Conservation (phyloP, 495 filamentous ascomycete genomes). For the Penicillium simplicissimum region DNA sequence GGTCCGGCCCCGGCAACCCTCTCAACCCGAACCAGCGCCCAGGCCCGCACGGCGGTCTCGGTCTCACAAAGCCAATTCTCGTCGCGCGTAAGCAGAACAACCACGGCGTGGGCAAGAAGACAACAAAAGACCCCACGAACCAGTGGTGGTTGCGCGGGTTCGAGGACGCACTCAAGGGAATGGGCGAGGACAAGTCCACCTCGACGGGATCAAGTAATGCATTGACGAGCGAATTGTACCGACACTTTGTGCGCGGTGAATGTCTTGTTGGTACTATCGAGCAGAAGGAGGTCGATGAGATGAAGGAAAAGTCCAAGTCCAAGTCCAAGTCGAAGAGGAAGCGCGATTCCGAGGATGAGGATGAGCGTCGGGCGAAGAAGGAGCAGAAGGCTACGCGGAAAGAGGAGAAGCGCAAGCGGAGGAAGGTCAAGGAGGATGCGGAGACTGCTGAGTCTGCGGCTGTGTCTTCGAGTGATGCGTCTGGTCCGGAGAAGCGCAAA, state of each 20-base stretch:
- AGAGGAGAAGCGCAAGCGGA: slow-evolving; percentile 40
- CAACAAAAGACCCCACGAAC: slow-evolving; percentile 60
- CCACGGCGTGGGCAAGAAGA: slow-evolving; percentile 68
- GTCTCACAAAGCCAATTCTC: slow-evolving; percentile 67
- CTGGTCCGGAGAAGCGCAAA: slow-evolving; percentile 23
- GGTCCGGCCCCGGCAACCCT: slow-evolving; percentile 73
- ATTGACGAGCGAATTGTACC: slow-evolving; percentile 67
- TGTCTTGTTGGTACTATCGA: slow-evolving; percentile 66
- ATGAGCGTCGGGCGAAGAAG: slow-evolving; percentile 17
- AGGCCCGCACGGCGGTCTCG: slow-evolving; percentile 60
- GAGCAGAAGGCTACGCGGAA: slow-evolving; percentile 30
- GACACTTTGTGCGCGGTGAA: slow-evolving; percentile 77
- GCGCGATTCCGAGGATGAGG: slow-evolving; percentile 23
- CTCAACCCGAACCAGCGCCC: slow-evolving; percentile 65
- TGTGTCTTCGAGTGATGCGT: slow-evolving; percentile 18
- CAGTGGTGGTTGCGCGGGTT: slow-evolving; percentile 85
- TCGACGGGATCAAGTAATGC: slow-evolving; percentile 34
- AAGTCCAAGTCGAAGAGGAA: slow-evolving; percentile 31
- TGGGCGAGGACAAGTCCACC: slow-evolving; percentile 48
- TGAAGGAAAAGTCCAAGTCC: slow-evolving; percentile 23
- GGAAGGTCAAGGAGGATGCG: slow-evolving; percentile 35
- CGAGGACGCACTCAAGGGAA: slow-evolving; percentile 71
- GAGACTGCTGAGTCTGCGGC: slow-evolving; percentile 24
- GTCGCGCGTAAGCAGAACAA: slow-evolving; percentile 68
- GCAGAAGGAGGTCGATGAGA: slow-evolving; percentile 21